Evolutionary conservation across 1,284 basidiomycete genomes (phyloP), one percentile per base, ranked within the genome.

Genomic region (Trametes polyzona): DNA sequence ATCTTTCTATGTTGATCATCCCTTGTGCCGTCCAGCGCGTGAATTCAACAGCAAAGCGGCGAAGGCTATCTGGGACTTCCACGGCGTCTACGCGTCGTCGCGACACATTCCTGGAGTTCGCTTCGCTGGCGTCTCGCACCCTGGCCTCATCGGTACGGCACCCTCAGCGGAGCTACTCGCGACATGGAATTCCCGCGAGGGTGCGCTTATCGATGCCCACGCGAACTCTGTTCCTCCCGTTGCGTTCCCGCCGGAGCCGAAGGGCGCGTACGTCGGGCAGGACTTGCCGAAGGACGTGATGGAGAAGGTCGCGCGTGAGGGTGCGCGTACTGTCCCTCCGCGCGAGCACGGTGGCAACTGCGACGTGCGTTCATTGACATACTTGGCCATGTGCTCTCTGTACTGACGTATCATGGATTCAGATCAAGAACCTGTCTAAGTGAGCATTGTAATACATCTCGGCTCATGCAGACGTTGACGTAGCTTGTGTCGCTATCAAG

Each of bases 321-420:
- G 90, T 16, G 89, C 90, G 26, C 78, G 90, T 57, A 93, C 90
- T 0, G 77, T 90, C 46, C 90, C 90, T 6, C 87, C 85, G n/a
- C 71, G 89, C 23, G 89, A 91, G 69, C 88, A 92, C 69, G 90
- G 90, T n/a, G 89, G 90, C 23, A 92, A 92, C 64, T 90, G 88
- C 65, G 90, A 92, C 73, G 86, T 87, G 55, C 55, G 81, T 74
- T 11, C 1, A 6, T 7, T 36, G 5, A 27, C 36, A 36, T 37
- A 47, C 40, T 39, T 24, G 11, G 27, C 11, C 17, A 1, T n/a
- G 14, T 11, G 12, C 11, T 47, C 1, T 10, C 12, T 33, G 17
- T 10, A 19, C 44, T 32, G 29, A 47, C 30, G 4, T 17, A 2
- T 3, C 1, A 4, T 32, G 4, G 26, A 9, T 47, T 16, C 65